Percentiles rank a stretch among this genome's conserved stretches.
These are phyloP conservation scores for Pichia inconspicua DNA, from an alignment of 1,139 yeast species.

Conservation along the genomic window DNA sequence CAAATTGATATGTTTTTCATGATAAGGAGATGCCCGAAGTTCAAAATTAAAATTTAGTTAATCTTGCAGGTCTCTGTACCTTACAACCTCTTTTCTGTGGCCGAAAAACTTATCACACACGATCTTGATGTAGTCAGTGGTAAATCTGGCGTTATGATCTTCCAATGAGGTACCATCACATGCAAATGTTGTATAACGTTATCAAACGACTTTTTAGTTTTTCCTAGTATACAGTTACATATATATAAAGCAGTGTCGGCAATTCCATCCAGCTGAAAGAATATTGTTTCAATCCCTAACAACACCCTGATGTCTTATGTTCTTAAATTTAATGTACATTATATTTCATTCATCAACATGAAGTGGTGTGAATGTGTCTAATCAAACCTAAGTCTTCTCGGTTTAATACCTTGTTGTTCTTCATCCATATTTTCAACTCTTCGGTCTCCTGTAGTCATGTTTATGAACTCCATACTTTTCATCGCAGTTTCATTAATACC, in stretches of 20 bases:
- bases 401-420: constrained; percentile 19
- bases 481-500: background rate
- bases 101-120: too few species aligned
- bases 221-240: background rate
- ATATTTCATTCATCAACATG: background rate
- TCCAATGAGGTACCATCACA: too few species aligned
- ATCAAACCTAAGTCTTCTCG: constrained; percentile 17
- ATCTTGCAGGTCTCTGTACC: too few species aligned
- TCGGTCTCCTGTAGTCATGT: constrained; percentile 19
- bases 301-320: background rate
- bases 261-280: background rate
- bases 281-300: background rate
- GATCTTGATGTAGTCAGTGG: too few species aligned
- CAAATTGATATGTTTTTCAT: too few species aligned
- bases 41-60: too few species aligned
- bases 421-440: constrained; percentile 16
- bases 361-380: background rate
- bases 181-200: too few species aligned
- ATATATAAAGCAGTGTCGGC: background rate
- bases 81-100: too few species aligned
- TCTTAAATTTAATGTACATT: background rate
- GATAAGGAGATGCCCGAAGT: too few species aligned
- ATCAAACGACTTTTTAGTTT: background rate
- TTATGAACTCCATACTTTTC: constrained; percentile 17
- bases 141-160: too few species aligned